Base-by-base conservation (phyloP, 1,284 basidiomycete genomes). In the Apiotrichum veenhuisii region DNA sequence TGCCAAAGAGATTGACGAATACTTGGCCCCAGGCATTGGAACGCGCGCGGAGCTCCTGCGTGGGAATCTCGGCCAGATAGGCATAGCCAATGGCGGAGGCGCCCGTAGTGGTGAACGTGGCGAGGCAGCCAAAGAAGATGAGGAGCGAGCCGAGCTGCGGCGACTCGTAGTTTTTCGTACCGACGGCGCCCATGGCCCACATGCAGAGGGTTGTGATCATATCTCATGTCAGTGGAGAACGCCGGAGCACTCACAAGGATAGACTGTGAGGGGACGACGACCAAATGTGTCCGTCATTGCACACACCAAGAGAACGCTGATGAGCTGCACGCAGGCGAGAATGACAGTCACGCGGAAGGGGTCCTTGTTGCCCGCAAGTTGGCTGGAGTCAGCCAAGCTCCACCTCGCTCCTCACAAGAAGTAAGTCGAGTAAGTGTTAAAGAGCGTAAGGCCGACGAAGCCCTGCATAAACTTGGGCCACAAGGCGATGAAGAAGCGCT, bases 331-430 rank as follows among this genome's bases (percentile, higher is more conserved):
- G 44, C 65, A 68, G 27, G 66, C 61, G 30, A 71, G 64, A 45
- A 71, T 71, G 56, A 69, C 59, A 2, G 69, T 68, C 27, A 70
- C 68, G 5, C 27, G 52, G 66, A 68, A 69, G 0, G 68, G 65
- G 37, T 66, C 53, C 49, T 60, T 64, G 64, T 65, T 66, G 14
- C 67, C 66, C 8, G 67, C 66, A 10, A 68, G 55, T 47, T 68
- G 62, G 64, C 42, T 44, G 42, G 11, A 42, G 30, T 30, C 30
- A 30, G 7, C 30, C 30, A 30, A 30, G 12, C 30, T 30, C 30
- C 12, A 7, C 30, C 12, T 20, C 14, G 18, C 36, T 20, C 33
- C 42, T 44, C 23, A 44, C 42, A 53, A 69, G 50, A 69, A 69
- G 51, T 69, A 69, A 14, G 65, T 62, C 23, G 63, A 46, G 49